A percentile compares a stretch with the other conserved stretches of the same genome.
phyloP scores from a whole-genome alignment of 768 basidiomycete genomes.

The Lactarius akahatsu region DNA sequence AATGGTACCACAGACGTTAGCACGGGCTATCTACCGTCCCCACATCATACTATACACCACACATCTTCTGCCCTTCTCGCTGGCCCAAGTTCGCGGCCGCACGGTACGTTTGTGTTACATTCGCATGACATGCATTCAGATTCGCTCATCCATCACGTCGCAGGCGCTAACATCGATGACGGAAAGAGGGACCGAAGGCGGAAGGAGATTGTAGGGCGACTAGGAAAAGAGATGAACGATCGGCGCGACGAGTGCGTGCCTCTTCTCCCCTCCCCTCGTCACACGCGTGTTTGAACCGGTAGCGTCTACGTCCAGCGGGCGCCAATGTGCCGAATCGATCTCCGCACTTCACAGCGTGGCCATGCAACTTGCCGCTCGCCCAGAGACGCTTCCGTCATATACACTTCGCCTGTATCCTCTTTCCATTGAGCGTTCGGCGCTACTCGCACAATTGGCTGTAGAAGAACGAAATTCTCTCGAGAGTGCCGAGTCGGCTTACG shows the following conservation, averaged over 20 bases:
- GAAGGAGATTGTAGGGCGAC: slow-evolving; percentile 66
- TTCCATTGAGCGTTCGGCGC: slow-evolving; percentile 73
- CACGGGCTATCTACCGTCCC: slow-evolving; percentile 39
- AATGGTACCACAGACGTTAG: slow-evolving; percentile 35
- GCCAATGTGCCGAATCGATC: slow-evolving; percentile 63
- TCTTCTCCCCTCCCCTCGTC: slow-evolving; percentile 13
- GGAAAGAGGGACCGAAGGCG: slow-evolving; percentile 63
- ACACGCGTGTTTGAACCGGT: slow-evolving; percentile 18
- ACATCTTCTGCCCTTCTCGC: slow-evolving; percentile 46
- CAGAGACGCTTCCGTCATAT: slow-evolving; percentile 64
- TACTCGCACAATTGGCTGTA: slow-evolving; percentile 60
- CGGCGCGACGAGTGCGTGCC: slow-evolving; percentile 68
- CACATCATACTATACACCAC: slow-evolving; percentile 43
- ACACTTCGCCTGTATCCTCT: slow-evolving; percentile 70
- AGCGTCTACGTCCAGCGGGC: slow-evolving; percentile 42
- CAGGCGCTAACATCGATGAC: slow-evolving; percentile 39
- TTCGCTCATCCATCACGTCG: slow-evolving; percentile 8
- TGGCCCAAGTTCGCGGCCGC: slow-evolving; percentile 18
- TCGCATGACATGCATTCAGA: neutral
- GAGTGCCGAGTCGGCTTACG: slow-evolving; percentile 65
- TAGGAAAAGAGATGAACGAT: slow-evolving; percentile 72
- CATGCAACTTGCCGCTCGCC: slow-evolving; percentile 63
- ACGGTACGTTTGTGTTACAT: slow-evolving; percentile 15
- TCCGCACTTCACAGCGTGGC: slow-evolving; percentile 57
- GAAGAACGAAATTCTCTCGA: slow-evolving; percentile 72